Base-by-base conservation (phyloP, 2,329 filamentous ascomycete species). In the Penicillium verrucosum region DNA sequence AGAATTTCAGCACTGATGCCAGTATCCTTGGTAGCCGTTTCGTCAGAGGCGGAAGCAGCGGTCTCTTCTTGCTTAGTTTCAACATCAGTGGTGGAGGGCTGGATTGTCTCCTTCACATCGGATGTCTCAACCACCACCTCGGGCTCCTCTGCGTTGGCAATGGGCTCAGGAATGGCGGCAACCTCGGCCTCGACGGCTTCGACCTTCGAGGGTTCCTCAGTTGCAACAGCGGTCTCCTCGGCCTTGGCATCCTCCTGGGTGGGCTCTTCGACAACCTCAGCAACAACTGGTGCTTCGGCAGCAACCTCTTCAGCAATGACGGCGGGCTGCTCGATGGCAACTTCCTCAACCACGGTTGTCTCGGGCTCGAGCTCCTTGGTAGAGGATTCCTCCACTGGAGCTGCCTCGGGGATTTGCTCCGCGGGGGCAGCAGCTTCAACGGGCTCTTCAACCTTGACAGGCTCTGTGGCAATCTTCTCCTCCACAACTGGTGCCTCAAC, bases 1-100 rank as follows among this genome's bases (percentile, higher is more conserved):
- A 71, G 47, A n/a, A 66, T 25, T 47, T 68, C 68, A 9, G 69
- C 45, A 7, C 62, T 65, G 21, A 68, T 25, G 23, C 54, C 16
- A 29, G 49, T 60, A 37, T 70, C 64, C 51, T 70, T 60, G 21
- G 40, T 32, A 37, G 56, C 18, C n/a, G 57, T 48, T 4, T 56
- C 59, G 5, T 44, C 32, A 11, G 54, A 9, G 18, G 41, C 25
- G 11, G 53, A 8, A 36, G 50, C 55, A n/a, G 54, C 48, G 11
- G 51, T 29, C 43, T 57, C 54, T 32, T 61, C 53, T 16, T 61
- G 54, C 25, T 62, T 23, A 34, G 51, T 27, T 37, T 46, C 51
- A 29, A 29, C 34, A 25, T 45, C 41, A 38, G 37, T 21, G 27
- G 38, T 30, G 16, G 41, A 38, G 18, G 41, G 25, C 50, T 60